Evolutionary conservation across 2,329 filamentous ascomycete species (phyloP), one percentile per base, ranked within the genome.

Genomic region (Hypoxylon sp.): DNA sequence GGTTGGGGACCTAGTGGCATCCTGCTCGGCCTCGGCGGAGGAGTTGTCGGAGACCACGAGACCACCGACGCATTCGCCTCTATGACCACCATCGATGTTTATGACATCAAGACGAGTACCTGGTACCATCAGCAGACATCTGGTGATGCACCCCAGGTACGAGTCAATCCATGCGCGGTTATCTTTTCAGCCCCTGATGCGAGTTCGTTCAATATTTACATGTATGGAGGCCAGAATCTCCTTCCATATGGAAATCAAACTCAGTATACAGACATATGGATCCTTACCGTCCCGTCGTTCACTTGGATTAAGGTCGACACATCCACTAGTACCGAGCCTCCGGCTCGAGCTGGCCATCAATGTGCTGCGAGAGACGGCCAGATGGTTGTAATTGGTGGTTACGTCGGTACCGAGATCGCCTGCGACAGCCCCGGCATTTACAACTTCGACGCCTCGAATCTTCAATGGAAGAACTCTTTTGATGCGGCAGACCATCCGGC

Each of bases 141-240:
- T 1, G 91, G 91, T 1, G 79, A 82, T 2, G 85, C 84, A 3
- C 90, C 91, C 0, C 81, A 85, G 0, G 88, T 91, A 56, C 86
- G 91, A 19, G 91, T 93, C 21, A 92, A 93, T 74, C 89, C 90
- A 0, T 93, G 91, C 73, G 89, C 90, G 10, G 89, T 90, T 0
- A 86, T 91, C 17, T 90, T 88, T 45, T 88, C 89, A 14, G 89
- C 90, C 10, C 86, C 90, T 5, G 91, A 93, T 74, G 91, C 91
- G 7, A 91, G 89, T 17, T 91, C 89, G 28, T 92, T 93, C 75
- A 91, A 94, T 74, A 85, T 94, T 48, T 93, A 94, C 79, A 86
- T 94, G 80, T 94, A 91, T 74, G 92, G 91, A 11, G 92, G 92
- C 0, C 92, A 94, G 75, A 91, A 92, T 70, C 82, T 94, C 0